These are phyloP conservation scores for Cryptococcus sp. DNA, from an alignment of 1,284 basidiomycete species.

Conservation along the genomic window DNA sequence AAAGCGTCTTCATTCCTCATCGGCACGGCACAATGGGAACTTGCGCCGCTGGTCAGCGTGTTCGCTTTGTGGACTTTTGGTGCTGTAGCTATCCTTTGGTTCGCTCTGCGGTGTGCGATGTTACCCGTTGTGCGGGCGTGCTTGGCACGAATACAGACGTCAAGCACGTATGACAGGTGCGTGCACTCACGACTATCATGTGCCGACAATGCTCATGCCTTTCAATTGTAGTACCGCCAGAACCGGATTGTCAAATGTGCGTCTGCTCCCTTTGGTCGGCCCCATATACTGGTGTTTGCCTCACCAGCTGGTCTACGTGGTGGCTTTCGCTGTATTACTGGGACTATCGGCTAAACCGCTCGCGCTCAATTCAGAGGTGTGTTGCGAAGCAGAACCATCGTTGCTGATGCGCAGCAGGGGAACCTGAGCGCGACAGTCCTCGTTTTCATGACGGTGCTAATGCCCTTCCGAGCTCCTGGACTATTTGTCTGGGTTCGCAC, in stretches of 20 bases:
- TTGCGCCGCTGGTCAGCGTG: slow-evolving; percentile 13
- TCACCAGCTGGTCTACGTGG: slow-evolving; percentile 85
- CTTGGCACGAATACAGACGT: no score
- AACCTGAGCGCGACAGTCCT: no score
- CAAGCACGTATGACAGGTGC: no score
- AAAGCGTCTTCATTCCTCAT: slow-evolving; percentile 3
- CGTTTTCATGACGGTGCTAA: slow-evolving; percentile 76
- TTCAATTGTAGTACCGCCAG: no score
- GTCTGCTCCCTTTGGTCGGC: slow-evolving; percentile 58
- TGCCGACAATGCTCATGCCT: neutral
- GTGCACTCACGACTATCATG: neutral
- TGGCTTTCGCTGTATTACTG: slow-evolving; percentile 71
- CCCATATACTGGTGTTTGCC: slow-evolving; percentile 75
- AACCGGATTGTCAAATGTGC: neutral
- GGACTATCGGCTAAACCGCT: no score
- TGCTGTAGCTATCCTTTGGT: no score
- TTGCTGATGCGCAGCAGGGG: no score
- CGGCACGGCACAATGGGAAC: slow-evolving; percentile 10
- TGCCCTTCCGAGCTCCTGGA: slow-evolving; percentile 77
- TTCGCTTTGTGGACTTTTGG: slow-evolving; percentile 18
- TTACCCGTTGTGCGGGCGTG: no score
- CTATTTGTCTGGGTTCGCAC: slow-evolving; percentile 90
- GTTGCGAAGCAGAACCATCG: neutral
- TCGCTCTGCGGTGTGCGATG: no score
- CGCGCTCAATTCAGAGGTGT: neutral